phyloP scores from a whole-genome alignment of 441 rosid genomes.

The Hura crepitans region DNA sequence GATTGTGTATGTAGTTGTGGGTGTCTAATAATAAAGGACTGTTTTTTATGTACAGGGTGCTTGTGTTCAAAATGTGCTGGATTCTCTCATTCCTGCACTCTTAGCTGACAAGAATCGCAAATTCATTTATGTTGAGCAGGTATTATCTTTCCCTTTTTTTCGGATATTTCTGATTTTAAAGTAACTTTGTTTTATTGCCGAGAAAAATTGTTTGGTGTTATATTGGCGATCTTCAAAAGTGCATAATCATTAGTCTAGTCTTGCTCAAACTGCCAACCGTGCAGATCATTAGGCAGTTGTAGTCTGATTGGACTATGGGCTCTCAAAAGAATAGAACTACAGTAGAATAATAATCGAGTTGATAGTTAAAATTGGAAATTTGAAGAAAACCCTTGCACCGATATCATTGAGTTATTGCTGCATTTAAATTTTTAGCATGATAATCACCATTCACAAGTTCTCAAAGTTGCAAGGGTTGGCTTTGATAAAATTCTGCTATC shows the following conservation, averaged over 20 bases:
- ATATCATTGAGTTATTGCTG: neutral
- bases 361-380: neutral
- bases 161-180: constrained; percentile 2
- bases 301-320: neutral
- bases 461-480: neutral
- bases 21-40: neutral
- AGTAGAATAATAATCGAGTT: neutral
- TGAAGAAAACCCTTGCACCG: neutral
- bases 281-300: constrained; percentile 2
- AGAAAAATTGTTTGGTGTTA: neutral
- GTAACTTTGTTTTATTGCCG: constrained; percentile 15
- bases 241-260: neutral
- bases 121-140: constrained; percentile 86
- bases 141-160: constrained; percentile 20
- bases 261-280: neutral
- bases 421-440: constrained; percentile 5
- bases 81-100: constrained; percentile 79
- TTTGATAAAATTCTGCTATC: neutral
- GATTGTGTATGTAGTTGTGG: neutral
- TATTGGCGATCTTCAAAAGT: neutral
- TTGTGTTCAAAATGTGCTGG: constrained; percentile 91
- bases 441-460: neutral
- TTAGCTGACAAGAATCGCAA: constrained; percentile 90
- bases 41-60: constrained; percentile 56
- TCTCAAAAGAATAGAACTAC: constrained; percentile 7